Base-by-base conservation (phyloP, 2,329 filamentous ascomycete genomes). In the Verticillium dahliae region DNA sequence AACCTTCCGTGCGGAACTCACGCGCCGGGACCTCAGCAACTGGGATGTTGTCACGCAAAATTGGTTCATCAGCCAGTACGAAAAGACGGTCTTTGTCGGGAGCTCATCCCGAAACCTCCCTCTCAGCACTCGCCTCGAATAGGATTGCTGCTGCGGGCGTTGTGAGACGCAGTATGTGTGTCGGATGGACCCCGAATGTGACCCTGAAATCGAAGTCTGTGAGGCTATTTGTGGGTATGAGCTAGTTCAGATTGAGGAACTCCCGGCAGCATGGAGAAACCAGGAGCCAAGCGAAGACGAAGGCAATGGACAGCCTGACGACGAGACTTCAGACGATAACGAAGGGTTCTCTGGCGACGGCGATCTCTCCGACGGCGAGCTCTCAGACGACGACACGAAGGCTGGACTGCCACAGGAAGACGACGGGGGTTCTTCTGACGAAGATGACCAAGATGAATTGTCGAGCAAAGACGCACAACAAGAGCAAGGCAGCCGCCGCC, bases 21-120 rank as follows among this genome's bases (percentile, higher is more conserved):
- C 87, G 6, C 84, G 93, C 45, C 86, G 92, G 61, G 94, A 97
- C 70, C 67, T 97, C 61, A 92, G 89, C 72, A 95, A 92, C 78
- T 97, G 94, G 93, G 91, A 97, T 67, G 78, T 84, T 1, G 80
- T 71, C 1, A 73, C 77, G n/a, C 93, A 97, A 80, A 88, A 97
- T 79, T 98, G 94, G 93, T 84, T 92, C 56, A 68, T 86, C n/a
- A 80, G 76, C 9, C 67, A 75, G 18, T 69, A 75, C 56, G 69
- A 78, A 61, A 86, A 86, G 79, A 84, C 72, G 60, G 78, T 84
- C 13, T 83, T 72, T 64, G 81, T 86, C 7, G 84, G 84, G 2
- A 75, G 78, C 66, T 85, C 81, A 69, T 85, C 83, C 61, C 75
- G 84, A 58, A 78, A 85, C 67, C 69, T 86, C 69, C 78, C 79